Evolutionary conservation across 495 filamentous ascomycete species (phyloP).

Genomic region (Podospora anserina): DNA sequence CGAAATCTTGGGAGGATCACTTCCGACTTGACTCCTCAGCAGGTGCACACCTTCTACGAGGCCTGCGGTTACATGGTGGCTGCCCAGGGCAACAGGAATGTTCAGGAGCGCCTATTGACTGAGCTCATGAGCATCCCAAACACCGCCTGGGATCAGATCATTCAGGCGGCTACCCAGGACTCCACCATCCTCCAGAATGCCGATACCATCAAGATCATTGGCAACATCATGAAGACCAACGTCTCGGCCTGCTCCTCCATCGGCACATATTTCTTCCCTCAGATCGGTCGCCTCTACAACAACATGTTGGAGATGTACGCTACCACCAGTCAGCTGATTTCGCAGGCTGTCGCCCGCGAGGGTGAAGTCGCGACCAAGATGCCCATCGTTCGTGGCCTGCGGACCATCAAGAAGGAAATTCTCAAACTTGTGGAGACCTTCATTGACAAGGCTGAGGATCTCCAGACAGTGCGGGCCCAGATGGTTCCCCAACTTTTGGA

Average conservation of each 20-base stretch:
- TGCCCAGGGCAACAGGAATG: conserved; percentile 86
- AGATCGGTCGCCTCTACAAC: conserved; percentile 94
- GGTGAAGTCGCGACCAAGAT: conserved; percentile 95
- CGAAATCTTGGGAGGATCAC: conserved; percentile 93
- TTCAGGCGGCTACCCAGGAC: conserved; percentile 74
- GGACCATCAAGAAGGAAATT: conserved; percentile 99
- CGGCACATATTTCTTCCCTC: conserved; percentile 96
- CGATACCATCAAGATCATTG: conserved; percentile 95
- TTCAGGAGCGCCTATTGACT: conserved; percentile 84
- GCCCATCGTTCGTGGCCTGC: conserved; percentile 87
- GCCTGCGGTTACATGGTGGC: conserved; percentile 99
- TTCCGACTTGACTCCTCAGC: conserved; percentile 87
- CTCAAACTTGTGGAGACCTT: conserved; percentile 97
- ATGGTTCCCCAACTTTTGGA: conserved; percentile 97
- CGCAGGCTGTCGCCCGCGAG: conserved; percentile 79
- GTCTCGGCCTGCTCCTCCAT: conserved; percentile 95
- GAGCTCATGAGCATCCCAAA: conserved; percentile 95
- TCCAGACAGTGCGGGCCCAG: conserved; percentile 85
- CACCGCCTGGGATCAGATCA: conserved; percentile 91
- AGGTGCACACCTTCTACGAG: conserved; percentile 98
- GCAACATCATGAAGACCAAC: conserved; percentile 99
- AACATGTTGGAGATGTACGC: conserved; percentile 99
- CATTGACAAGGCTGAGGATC: conserved; percentile 94
- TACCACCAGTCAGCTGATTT: conserved; percentile 92
- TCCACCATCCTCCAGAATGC: conserved; percentile 79